Percentiles rank a stretch among this genome's conserved stretches.
phyloP scores from a whole-genome alignment of 2,329 filamentous ascomycete species.

The Chrysosphaeria jannelii region DNA sequence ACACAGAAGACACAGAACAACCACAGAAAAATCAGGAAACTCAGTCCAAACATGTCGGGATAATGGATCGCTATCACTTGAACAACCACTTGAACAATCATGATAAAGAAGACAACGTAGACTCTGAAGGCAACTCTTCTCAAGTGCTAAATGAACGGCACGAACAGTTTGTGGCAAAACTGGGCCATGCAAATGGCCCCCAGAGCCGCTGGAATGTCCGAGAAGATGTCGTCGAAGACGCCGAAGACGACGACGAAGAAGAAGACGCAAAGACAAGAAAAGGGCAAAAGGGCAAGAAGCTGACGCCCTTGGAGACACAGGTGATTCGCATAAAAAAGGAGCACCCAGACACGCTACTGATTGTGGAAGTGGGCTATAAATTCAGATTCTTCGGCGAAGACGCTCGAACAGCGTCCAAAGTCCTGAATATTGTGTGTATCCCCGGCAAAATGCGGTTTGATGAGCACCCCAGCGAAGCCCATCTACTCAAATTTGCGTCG shows the following conservation, averaged over 20 bases:
- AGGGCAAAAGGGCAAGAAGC: conserved; percentile 43
- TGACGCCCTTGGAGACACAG: conserved; percentile 85
- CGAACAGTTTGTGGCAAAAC: conserved; percentile 61
- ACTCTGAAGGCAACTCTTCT: neutral
- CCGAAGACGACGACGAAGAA: conserved; percentile 21
- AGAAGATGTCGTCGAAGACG: conserved; percentile 18
- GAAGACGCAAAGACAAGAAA: conserved; percentile 11
- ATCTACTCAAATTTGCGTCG: conserved; percentile 73
- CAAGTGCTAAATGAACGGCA: conserved; percentile 30
- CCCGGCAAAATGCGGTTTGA: conserved; percentile 87
- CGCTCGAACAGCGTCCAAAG: conserved; percentile 63
- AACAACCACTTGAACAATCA: conserved; percentile 1
- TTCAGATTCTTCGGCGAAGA: conserved; percentile 95
- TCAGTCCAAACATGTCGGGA: too few species aligned
- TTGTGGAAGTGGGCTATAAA: conserved; percentile 93
- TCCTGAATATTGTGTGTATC: conserved; percentile 84
- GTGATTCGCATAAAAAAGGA: conserved; percentile 82
- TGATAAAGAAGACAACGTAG: neutral
- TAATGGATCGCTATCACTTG: neutral
- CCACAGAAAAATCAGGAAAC: too few species aligned
- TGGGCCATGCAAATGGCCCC: conserved; percentile 63
- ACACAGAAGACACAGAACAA: too few species aligned
- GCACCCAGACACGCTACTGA: conserved; percentile 64
- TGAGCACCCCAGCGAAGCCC: conserved; percentile 76
- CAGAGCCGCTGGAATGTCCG: conserved; percentile 29